Conservation (phyloP, 2,329 filamentous ascomycete species). For the Phialophora expanda region DNA sequence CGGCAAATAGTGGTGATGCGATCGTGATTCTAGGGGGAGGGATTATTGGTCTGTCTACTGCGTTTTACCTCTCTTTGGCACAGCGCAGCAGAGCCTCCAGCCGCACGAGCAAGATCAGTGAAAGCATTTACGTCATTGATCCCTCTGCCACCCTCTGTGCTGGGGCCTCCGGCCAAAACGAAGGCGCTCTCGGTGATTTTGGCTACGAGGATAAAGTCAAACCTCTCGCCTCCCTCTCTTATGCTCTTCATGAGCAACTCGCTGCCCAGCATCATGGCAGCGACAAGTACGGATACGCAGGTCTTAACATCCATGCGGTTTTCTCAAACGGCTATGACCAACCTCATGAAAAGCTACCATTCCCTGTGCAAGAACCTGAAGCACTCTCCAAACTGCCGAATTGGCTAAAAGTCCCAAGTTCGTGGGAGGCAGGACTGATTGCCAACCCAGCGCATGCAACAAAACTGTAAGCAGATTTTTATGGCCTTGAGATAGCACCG, state of each 20-base stretch:
- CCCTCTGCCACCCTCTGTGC: conserved; percentile 3
- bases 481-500: conserved; percentile 3
- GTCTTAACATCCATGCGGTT: conserved; percentile 5
- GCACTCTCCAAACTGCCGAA: conserved; percentile 1
- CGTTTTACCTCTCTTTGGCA: conserved; percentile 5
- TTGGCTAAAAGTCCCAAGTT: conserved; percentile 2
- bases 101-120: conserved; percentile 1
- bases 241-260: conserved; percentile 2
- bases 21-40: background rate
- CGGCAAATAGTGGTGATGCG: conserved; percentile 3
- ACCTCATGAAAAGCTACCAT: conserved; percentile 1
- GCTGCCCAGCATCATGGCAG: conserved; percentile 2
- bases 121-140: conserved; percentile 1
- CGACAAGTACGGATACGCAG: conserved; percentile 4
- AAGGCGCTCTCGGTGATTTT: conserved; percentile 3
- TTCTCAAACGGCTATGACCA: conserved; percentile 4
- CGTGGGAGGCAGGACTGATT: conserved; percentile 2
- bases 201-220: background rate
- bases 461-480: conserved; percentile 2
- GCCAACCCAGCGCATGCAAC: conserved; percentile 1
- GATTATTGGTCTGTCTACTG: conserved; percentile 2
- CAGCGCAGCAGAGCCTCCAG: conserved; percentile 1
- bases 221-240: conserved; percentile 1
- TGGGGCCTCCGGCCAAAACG: conserved; percentile 2
- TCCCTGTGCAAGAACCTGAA: conserved; percentile 1